Percentiles rank a stretch among this genome's conserved stretches.
Evolutionary conservation across 1,139 yeast genomes (phyloP).

Genomic region (Candida sp.): DNA sequence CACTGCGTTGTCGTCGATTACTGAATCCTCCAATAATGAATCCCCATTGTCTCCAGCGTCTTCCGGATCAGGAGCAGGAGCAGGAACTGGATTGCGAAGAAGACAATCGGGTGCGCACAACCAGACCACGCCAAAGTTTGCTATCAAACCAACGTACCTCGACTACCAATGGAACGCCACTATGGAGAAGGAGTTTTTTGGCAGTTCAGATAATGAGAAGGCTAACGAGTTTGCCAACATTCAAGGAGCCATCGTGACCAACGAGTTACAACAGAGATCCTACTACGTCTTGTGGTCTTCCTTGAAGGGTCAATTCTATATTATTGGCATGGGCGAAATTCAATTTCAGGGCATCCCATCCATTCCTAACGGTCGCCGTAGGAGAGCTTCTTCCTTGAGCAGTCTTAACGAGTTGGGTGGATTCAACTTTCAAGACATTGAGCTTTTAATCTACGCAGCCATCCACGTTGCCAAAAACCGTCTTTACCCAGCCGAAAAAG

Average conservation of each 20-base stretch:
- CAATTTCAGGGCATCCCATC: conserved; percentile 18
- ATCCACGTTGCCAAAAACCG: conserved; percentile 30
- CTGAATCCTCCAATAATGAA: conserved; percentile 11
- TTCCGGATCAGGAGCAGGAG: too few relatives aligned
- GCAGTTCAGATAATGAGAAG: conserved; percentile 9
- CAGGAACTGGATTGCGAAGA: conserved; percentile 12
- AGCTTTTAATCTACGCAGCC: conserved; percentile 38
- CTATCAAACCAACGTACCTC: conserved; percentile 34
- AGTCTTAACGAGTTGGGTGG: conserved; percentile 47
- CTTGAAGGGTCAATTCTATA: conserved; percentile 23
- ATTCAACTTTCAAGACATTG: conserved; percentile 46
- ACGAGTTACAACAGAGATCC: conserved; percentile 42
- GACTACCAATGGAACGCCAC: conserved; percentile 14
- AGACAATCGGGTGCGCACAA: conserved; percentile 33
- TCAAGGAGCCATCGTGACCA: conserved; percentile 45
- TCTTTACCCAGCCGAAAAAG: conserved; percentile 16
- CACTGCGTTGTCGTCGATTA: conserved; percentile 25
- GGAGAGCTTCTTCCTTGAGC: conserved; percentile 42
- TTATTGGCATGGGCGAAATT: conserved; percentile 43
- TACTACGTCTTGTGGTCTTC: conserved; percentile 40
- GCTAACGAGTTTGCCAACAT: conserved; percentile 23
- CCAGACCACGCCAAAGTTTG: conserved; percentile 31
- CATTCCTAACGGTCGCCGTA: conserved; percentile 18
- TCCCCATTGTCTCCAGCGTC: background rate
- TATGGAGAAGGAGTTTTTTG: conserved; percentile 13